These are phyloP conservation scores for Flaveria linearis DNA, from an alignment of 129 eudicot genomes.

Conservation along the genomic window DNA sequence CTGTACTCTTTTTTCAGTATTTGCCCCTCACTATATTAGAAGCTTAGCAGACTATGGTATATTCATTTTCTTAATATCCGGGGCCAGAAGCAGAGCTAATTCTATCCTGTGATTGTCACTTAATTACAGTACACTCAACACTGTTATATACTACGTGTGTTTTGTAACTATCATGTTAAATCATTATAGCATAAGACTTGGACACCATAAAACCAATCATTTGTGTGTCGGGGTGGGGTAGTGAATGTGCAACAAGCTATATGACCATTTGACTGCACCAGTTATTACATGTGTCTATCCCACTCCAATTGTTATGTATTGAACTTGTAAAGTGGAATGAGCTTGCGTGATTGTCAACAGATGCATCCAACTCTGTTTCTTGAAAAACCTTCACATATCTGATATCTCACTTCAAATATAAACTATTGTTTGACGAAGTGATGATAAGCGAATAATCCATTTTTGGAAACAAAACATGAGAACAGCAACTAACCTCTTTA, in stretches of 20 bases:
- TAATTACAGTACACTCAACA: neutral
- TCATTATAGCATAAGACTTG: neutral
- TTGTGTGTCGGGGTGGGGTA: neutral
- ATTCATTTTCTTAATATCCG: neutral
- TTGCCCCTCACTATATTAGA: neutral
- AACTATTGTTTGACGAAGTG: neutral
- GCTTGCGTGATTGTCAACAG: neutral
- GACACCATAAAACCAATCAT: neutral
- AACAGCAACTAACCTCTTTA: slow-evolving; percentile 35
- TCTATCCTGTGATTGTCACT: neutral
- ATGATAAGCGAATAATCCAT: slow-evolving; percentile 10
- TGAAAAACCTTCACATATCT: neutral
- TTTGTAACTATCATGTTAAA: neutral
- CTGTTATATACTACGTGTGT: neutral
- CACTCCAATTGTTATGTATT: neutral
- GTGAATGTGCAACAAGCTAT: neutral
- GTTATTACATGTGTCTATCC: neutral
- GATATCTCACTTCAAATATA: neutral
- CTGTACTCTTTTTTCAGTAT: neutral
- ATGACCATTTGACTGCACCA: neutral
- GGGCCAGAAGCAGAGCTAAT: neutral
- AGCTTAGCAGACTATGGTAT: neutral
- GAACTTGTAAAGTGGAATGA: neutral
- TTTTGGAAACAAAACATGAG: slow-evolving; percentile 1
- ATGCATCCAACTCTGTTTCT: slow-evolving; percentile 1